phyloP scores from a whole-genome alignment of 495 filamentous ascomycete species.

The Peziza echinospora region DNA sequence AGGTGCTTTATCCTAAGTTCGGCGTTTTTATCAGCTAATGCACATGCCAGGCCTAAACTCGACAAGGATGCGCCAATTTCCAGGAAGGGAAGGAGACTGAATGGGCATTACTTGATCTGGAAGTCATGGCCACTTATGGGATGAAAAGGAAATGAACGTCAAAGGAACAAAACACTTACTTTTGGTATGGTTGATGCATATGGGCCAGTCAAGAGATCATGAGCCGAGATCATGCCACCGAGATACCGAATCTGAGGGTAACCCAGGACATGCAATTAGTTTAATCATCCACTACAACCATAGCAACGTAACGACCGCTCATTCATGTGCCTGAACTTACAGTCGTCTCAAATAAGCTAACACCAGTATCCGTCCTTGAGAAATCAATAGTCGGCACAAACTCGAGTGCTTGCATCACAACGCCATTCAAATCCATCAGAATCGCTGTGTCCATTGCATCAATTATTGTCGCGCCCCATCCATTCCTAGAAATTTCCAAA shows the following conservation, averaged over 20 bases:
- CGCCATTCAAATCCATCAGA: constrained; percentile 47
- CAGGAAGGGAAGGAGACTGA: too few species aligned
- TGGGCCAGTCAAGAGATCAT: constrained; percentile 59
- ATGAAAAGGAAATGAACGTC: too few species aligned
- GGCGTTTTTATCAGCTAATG: not conserved
- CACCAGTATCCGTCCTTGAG: constrained; percentile 25
- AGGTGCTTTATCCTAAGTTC: constrained; percentile 27
- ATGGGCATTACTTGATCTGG: too few species aligned
- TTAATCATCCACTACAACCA: too few species aligned
- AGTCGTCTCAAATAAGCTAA: constrained; percentile 76
- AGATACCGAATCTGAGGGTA: constrained; percentile 50
- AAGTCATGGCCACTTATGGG: too few species aligned
- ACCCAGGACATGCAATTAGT: too few species aligned
- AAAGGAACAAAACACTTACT: too few species aligned
- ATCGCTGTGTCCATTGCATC: constrained; percentile 67
- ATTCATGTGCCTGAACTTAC: constrained; percentile 2
- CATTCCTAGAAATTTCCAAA: constrained; percentile 34
- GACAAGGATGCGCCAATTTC: too few species aligned
- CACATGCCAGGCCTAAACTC: not conserved
- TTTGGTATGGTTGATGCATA: constrained; percentile 27
- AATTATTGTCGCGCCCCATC: constrained; percentile 69
- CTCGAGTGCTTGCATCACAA: constrained; percentile 46
- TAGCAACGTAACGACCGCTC: too few species aligned
- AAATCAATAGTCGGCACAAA: too few species aligned
- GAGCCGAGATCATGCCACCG: constrained; percentile 57